These are phyloP conservation scores for Ogataea degrootiae DNA, from an alignment of 805 yeast genomes.

Conservation along the genomic window DNA sequence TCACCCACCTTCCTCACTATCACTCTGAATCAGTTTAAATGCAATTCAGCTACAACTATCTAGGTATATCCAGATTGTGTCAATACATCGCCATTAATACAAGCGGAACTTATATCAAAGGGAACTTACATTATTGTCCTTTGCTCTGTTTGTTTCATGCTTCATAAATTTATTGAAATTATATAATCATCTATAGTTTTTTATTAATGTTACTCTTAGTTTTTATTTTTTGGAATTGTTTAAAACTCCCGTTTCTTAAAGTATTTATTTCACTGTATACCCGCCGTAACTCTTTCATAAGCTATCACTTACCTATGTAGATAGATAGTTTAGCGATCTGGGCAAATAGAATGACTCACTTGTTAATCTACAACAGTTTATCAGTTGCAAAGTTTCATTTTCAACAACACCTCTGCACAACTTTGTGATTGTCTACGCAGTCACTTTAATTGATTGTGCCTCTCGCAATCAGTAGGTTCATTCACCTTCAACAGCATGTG, in stretches of 20 bases:
- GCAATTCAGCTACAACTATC: neutral
- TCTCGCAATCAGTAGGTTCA: no score
- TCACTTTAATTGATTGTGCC: no score
- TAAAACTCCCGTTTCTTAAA: neutral
- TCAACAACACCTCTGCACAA: no score
- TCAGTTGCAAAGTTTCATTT: no score
- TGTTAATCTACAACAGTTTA: no score
- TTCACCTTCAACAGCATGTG: no score
- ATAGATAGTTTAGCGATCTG: no score
- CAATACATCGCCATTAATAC: neutral
- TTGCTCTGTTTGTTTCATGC: neutral
- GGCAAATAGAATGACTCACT: no score
- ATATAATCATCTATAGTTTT: neutral
- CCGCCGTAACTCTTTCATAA: no score
- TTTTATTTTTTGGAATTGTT: neutral
- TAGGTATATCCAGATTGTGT: neutral
- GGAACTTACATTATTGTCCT: neutral
- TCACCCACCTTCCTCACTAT: neutral
- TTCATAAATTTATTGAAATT: neutral
- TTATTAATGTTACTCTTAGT: constrained; percentile 3
- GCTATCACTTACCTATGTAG: no score
- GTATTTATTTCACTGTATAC: neutral
- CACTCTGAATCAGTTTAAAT: neutral
- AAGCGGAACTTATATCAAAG: neutral
- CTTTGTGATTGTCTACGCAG: no score